Percentiles rank a stretch among this genome's conserved stretches.
These are phyloP conservation scores for Pharus latifolius DNA, from an alignment of 176 grass and related monocot species.

Conservation along the genomic window DNA sequence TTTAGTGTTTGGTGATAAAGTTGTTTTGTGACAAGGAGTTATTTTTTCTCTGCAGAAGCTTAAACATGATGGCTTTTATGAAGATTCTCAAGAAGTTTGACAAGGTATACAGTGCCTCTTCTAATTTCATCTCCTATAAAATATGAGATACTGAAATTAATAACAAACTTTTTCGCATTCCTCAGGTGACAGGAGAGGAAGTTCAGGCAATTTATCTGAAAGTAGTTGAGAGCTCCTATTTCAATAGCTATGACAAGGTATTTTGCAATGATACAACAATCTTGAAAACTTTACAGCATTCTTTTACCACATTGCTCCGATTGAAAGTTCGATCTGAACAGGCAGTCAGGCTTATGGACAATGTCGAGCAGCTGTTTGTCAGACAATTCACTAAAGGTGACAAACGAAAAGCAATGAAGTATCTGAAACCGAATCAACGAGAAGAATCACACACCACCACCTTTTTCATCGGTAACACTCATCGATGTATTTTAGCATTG, in stretches of 20 bases:
- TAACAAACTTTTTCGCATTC: slow-evolving; percentile 2
- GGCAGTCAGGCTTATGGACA: slow-evolving; percentile 78
- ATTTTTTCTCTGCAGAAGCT: slow-evolving; percentile 49
- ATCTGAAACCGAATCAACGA: slow-evolving; percentile 79
- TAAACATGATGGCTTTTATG: slow-evolving; percentile 94
- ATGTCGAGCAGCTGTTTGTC: slow-evolving; percentile 84
- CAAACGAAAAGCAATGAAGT: slow-evolving; percentile 89
- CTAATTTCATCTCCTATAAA: slow-evolving; percentile 2
- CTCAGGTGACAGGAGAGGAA: slow-evolving; percentile 79
- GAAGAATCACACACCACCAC: slow-evolving; percentile 79
- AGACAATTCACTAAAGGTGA: slow-evolving; percentile 67
- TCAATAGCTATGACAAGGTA: slow-evolving; percentile 92
- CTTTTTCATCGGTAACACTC: slow-evolving; percentile 91
- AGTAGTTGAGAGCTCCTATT: slow-evolving; percentile 92
- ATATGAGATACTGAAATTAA: slow-evolving; percentile 11
- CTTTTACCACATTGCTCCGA: no score
- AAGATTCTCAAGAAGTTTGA: slow-evolving; percentile 99
- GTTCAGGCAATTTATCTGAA: slow-evolving; percentile 70
- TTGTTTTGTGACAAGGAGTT: slow-evolving; percentile 2
- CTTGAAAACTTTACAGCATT: neutral
- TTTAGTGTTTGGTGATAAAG: no score
- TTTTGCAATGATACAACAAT: neutral
- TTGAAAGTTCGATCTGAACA: slow-evolving; percentile 24
- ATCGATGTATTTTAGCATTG: slow-evolving; percentile 3
- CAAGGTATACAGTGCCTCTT: slow-evolving; percentile 51